phyloP scores from a whole-genome alignment of 805 yeast genomes.

The Tetrapisispora pingtungensis region DNA sequence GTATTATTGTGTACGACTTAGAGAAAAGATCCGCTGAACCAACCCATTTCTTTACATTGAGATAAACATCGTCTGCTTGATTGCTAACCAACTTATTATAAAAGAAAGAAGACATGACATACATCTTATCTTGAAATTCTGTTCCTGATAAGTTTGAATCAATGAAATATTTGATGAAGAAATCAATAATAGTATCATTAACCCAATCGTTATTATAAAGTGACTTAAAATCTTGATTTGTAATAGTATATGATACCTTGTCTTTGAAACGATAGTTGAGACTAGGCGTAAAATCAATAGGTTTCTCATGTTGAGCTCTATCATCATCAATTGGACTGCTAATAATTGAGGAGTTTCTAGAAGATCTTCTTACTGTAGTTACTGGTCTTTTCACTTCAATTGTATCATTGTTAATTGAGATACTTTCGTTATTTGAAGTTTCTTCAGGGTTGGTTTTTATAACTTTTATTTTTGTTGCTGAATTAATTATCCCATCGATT shows the following conservation, averaged over 20 bases:
- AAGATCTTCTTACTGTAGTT: neutral
- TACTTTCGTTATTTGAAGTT: neutral
- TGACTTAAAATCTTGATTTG: constrained; percentile 66
- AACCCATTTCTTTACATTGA: constrained; percentile 70
- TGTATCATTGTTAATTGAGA: no score
- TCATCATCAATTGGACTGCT: neutral
- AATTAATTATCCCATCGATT: neutral
- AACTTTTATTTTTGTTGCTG: neutral
- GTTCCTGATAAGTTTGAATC: constrained; percentile 26
- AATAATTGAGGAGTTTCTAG: neutral
- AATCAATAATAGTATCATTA: constrained; percentile 81
- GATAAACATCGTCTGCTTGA: constrained; percentile 34
- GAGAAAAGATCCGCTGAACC: constrained; percentile 51
- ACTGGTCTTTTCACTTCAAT: neutral
- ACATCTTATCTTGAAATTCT: constrained; percentile 29
- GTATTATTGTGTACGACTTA: constrained; percentile 57
- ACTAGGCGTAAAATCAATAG: constrained; percentile 31
- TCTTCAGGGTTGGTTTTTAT: neutral
- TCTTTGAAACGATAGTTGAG: constrained; percentile 45
- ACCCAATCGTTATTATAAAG: constrained; percentile 77
- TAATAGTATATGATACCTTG: constrained; percentile 44
- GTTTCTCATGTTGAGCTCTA: constrained; percentile 10
- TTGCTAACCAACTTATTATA: constrained; percentile 50
- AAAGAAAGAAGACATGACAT: constrained; percentile 75
- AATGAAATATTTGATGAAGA: constrained; percentile 56